Evolutionary conservation across 1,284 basidiomycete genomes (phyloP), one percentile per base, ranked within the genome.

Genomic region (Naganishia liquefaciens): DNA sequence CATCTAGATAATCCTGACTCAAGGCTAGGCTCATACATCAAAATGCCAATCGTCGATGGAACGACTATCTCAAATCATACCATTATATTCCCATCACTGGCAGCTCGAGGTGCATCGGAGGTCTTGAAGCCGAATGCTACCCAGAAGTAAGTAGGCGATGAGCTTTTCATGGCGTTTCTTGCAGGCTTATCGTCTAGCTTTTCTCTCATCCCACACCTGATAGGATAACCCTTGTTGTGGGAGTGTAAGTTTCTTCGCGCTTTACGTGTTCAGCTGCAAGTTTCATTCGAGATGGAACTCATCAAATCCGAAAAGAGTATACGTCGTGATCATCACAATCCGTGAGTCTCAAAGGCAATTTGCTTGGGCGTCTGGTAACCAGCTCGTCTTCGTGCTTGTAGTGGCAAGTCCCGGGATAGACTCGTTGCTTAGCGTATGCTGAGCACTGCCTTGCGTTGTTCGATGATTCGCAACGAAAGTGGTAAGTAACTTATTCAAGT

Each of bases 151-250:
- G 69, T 27, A 7, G 3, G 21, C 28, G n/a, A 9, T 46, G 21
- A 25, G 7, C 23, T 19, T 27, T 27, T 30, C 33, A n/a, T 15
- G n/a, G 49, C 49, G 25, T 37, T 27, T 13, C 37, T 37, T 7
- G 9, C 13, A 13, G 33, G 33, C 33, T 37, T 13, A 44, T 54
- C 3, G 37, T 25, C 46, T 19, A 3, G 25, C 23, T 13, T 17
- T 54, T 13, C 27, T 42, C 5, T 10, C n/a, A 13, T 15, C 21
- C n/a, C 10, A 37, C 9, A 54, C n/a, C 33, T 10, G 43, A n/a
- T 49, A 78, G 76, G 60, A 69, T 72, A 25, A 77, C 76, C 9
- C 69, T 77, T 40, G 75, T 74, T 27, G 74, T 76, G 9, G 74
- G 73, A 17, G 74, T 65, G 30, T 70, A 25, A 52, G 49, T 44